Conservation (phyloP, 495 filamentous ascomycete species). For the Massariosphaeria phaeospora region DNA sequence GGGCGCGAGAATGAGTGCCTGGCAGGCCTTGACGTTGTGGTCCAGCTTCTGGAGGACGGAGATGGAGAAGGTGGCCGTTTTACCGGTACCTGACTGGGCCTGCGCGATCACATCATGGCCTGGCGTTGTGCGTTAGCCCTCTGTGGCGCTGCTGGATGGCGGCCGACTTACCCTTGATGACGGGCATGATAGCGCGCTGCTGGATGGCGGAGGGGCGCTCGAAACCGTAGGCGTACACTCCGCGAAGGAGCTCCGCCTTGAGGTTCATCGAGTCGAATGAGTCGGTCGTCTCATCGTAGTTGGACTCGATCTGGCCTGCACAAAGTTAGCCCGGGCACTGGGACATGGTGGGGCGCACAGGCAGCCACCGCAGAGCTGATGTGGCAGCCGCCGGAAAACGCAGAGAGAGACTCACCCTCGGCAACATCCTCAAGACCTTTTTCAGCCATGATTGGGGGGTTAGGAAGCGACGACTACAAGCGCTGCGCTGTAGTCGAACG, state of each 20-base stretch:
- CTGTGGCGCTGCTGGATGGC: background rate
- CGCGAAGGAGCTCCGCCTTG: slow-evolving; percentile 93
- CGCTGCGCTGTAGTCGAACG: slow-evolving; percentile 55
- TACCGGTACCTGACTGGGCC: slow-evolving; percentile 98
- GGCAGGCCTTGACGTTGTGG: slow-evolving; percentile 84
- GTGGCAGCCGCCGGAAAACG: background rate
- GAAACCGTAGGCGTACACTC: slow-evolving; percentile 99
- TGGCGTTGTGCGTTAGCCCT: slow-evolving; percentile 43
- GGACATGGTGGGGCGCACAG: slow-evolving; percentile 24
- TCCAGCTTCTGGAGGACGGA: slow-evolving; percentile 98
- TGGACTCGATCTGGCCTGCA: slow-evolving; percentile 96
- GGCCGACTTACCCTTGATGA: slow-evolving; percentile 85
- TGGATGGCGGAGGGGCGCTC: slow-evolving; percentile 99
- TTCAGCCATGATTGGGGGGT: slow-evolving; percentile 86
- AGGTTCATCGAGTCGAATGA: slow-evolving; percentile 98
- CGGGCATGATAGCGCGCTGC: slow-evolving; percentile 98
- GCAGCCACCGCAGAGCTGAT: slow-evolving; percentile 5
- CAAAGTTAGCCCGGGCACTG: slow-evolving; percentile 25
- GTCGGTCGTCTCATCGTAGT: slow-evolving; percentile 99
- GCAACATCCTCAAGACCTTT: slow-evolving; percentile 96
- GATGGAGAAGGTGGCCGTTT: slow-evolving; percentile 99
- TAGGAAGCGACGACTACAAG: slow-evolving; percentile 64
- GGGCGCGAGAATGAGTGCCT: slow-evolving; percentile 89
- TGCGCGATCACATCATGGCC: slow-evolving; percentile 98
- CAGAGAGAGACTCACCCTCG: slow-evolving; percentile 56